Evolutionary conservation across 495 filamentous ascomycete genomes (phyloP).

Genomic region (Usnea hakonensis): DNA sequence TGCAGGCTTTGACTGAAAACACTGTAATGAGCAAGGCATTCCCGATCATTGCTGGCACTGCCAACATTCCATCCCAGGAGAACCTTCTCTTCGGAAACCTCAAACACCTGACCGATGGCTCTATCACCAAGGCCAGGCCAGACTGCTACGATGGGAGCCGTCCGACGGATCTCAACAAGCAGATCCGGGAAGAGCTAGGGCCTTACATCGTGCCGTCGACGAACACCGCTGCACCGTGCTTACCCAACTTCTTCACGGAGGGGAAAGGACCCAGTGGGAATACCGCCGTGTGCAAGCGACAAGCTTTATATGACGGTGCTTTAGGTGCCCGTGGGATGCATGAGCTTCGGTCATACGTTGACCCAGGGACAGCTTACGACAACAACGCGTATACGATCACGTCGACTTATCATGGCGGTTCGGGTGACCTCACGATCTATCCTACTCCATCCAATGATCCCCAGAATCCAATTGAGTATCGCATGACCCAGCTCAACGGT

Average conservation of each 20-base stretch:
- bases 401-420: background rate
- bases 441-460: constrained; percentile 6
- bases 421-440: no score
- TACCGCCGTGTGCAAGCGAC: background rate
- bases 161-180: constrained; percentile 23
- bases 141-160: constrained; percentile 37
- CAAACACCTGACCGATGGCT: constrained; percentile 26
- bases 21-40: constrained; percentile 27
- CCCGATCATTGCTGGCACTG: no score
- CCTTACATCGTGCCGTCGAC: constrained; percentile 7
- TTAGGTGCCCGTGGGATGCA: background rate
- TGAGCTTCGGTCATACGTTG: constrained; percentile 5
- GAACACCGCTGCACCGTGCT: constrained; percentile 7
- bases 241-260: constrained; percentile 23
- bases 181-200: background rate
- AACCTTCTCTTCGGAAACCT: constrained; percentile 31
- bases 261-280: constrained; percentile 15
- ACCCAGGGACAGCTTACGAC: background rate
- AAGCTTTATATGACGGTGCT: constrained; percentile 2
- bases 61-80: constrained; percentile 18
- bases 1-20: constrained; percentile 14
- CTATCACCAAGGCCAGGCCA: constrained; percentile 27
- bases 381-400: constrained; percentile 4
- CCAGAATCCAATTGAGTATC: constrained; percentile 21
- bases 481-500: constrained; percentile 24